Conservation (phyloP, 768 basidiomycete genomes). For the Bullera alba region DNA sequence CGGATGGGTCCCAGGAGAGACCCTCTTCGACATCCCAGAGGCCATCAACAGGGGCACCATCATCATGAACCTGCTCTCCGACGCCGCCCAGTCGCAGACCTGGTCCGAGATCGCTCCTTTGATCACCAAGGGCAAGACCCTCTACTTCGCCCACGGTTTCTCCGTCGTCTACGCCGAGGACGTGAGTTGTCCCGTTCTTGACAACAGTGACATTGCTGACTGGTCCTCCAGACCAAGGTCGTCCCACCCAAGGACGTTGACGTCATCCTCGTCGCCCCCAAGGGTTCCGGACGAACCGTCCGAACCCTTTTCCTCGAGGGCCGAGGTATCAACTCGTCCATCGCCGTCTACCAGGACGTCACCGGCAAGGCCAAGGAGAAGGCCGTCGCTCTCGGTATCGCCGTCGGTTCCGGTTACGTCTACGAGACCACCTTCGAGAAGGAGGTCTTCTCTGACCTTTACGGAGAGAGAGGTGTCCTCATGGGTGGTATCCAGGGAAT, state of each 20-base stretch:
- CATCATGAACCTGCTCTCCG: slow-evolving; percentile 99
- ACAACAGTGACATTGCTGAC: not conserved
- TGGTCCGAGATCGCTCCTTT: slow-evolving; percentile 84
- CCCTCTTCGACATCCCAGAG: slow-evolving; percentile 95
- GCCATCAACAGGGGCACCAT: slow-evolving; percentile 92
- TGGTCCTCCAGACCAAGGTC: slow-evolving; percentile 61
- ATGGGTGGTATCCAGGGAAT: slow-evolving; percentile 98
- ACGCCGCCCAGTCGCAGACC: slow-evolving; percentile 96
- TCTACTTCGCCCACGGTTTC: slow-evolving; percentile 99
- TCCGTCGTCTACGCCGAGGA: slow-evolving; percentile 97
- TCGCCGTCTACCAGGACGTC: slow-evolving; percentile 96
- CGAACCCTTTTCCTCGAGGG: slow-evolving; percentile 99
- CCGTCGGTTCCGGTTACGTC: slow-evolving; percentile 90
- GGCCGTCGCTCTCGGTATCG: slow-evolving; percentile 89
- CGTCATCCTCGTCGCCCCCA: slow-evolving; percentile 98
- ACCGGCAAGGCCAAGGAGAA: slow-evolving; percentile 97
- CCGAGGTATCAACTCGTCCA: slow-evolving; percentile 65
- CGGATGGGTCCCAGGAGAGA: slow-evolving; percentile 97
- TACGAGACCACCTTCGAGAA: slow-evolving; percentile 99
- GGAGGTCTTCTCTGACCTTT: slow-evolving; percentile 98
- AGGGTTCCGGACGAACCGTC: slow-evolving; percentile 97
- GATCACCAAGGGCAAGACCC: slow-evolving; percentile 99
- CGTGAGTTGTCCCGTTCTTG: slow-evolving; percentile 34
- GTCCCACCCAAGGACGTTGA: slow-evolving; percentile 87
- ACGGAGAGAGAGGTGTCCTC: slow-evolving; percentile 98